Conservation (phyloP, 2,329 filamentous ascomycete species). For the Cladophialophora carrionii region DNA sequence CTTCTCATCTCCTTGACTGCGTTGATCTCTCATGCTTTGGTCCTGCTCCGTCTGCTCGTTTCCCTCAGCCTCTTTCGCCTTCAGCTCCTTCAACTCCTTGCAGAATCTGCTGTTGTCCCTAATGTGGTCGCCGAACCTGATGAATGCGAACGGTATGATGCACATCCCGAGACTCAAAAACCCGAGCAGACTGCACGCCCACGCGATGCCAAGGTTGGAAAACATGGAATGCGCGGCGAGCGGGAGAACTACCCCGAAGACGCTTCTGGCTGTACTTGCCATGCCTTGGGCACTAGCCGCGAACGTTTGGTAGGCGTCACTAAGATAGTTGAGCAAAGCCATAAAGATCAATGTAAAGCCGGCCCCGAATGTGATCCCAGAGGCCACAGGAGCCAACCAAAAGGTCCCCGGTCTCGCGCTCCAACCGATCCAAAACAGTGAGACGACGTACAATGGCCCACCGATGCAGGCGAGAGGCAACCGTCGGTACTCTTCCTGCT, state of each 20-base stretch:
- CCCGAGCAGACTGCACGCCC: constrained; percentile 49
- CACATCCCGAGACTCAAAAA: constrained; percentile 47
- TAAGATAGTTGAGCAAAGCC: constrained; percentile 66
- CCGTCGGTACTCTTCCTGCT: constrained; percentile 62
- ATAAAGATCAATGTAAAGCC: constrained; percentile 67
- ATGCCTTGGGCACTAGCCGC: constrained; percentile 62
- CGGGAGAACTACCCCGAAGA: constrained; percentile 61
- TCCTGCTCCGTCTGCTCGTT: constrained; percentile 18
- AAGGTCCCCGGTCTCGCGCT: constrained; percentile 42
- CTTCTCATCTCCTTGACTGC: constrained; percentile 3
- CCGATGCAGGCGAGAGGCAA: constrained; percentile 73
- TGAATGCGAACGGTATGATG: constrained; percentile 50
- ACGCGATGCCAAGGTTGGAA: constrained; percentile 45
- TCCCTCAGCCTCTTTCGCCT: constrained; percentile 42
- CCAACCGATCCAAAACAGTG: constrained; percentile 56
- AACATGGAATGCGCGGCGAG: constrained; percentile 52
- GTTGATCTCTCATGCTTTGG: neutral
- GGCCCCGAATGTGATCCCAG: constrained; percentile 64
- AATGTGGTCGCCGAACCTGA: constrained; percentile 47
- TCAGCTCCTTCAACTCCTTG: constrained; percentile 46
- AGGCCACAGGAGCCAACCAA: constrained; percentile 58
- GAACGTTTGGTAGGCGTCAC: constrained; percentile 69
- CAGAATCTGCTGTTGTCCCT: constrained; percentile 49
- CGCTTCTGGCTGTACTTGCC: constrained; percentile 54
- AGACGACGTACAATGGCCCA: constrained; percentile 61